A percentile compares a stretch with the other conserved stretches of the same genome.
These are phyloP conservation scores for Tricholoma hemisulphureum DNA, from an alignment of 768 basidiomycete genomes.

Conservation along the genomic window DNA sequence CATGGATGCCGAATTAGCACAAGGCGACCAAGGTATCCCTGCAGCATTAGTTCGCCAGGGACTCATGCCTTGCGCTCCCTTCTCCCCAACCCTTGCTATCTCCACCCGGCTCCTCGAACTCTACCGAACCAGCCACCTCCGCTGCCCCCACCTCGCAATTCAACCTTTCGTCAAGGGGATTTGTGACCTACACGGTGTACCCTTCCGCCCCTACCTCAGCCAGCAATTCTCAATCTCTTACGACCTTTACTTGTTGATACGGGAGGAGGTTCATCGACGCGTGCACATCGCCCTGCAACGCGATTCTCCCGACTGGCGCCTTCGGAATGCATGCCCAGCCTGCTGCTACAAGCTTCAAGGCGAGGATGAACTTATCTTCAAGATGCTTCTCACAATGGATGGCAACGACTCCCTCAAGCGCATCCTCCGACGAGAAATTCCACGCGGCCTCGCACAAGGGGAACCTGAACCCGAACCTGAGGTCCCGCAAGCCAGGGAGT, in stretches of 20 bases:
- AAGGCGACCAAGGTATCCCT: conserved; percentile 1
- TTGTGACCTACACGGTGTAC: conserved; percentile 26
- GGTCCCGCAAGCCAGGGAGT: neutral
- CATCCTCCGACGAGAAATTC: neutral
- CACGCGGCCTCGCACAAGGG: neutral
- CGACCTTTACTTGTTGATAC: conserved; percentile 25
- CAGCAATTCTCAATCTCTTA: conserved; percentile 23
- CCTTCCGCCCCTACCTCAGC: conserved; percentile 15
- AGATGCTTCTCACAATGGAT: too few species aligned
- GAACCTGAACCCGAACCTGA: neutral
- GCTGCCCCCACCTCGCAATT: too few species aligned
- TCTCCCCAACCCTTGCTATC: conserved; percentile 19
- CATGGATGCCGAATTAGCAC: neutral
- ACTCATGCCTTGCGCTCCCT: too few species aligned
- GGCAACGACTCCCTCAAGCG: too few species aligned
- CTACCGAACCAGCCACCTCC: conserved; percentile 17
- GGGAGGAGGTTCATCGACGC: too few species aligned
- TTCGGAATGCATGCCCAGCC: too few species aligned
- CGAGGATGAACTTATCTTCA: too few species aligned
- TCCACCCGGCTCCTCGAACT: conserved; percentile 20
- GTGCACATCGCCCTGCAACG: too few species aligned
- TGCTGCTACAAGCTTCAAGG: too few species aligned
- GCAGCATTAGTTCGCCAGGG: conserved; percentile 21
- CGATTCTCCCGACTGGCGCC: too few species aligned
- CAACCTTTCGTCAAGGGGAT: too few species aligned